These are phyloP conservation scores for Phytophthora foliorum DNA, from an alignment of 352 stramenopile species.

Conservation along the genomic window DNA sequence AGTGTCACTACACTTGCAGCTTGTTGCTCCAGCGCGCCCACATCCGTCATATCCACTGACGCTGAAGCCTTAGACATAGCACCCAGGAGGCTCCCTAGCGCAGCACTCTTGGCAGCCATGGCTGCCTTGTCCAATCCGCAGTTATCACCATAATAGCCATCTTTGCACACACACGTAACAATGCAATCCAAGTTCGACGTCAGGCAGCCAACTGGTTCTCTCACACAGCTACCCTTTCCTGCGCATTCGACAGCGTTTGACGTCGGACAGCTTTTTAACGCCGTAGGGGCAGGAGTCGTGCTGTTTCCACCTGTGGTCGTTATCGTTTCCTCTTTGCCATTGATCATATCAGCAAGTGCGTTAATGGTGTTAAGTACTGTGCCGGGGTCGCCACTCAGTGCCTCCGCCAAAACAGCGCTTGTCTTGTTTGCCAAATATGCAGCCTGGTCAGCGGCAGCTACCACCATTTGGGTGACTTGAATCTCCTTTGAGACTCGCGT, in stretches of 20 bases:
- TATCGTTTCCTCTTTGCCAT: constrained; percentile 52
- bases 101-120: constrained; percentile 62
- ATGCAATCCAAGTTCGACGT: constrained; percentile 62
- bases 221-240: constrained; percentile 58
- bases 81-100: constrained; percentile 58
- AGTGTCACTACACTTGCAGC: constrained; percentile 73
- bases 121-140: constrained; percentile 60
- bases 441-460: constrained; percentile 53
- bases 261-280: constrained; percentile 62
- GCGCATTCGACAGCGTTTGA: constrained; percentile 53
- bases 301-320: constrained; percentile 20
- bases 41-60: constrained; percentile 61
- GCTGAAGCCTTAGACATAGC: constrained; percentile 64
- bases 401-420: constrained; percentile 53
- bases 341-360: constrained; percentile 72
- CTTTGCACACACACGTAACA: constrained; percentile 58
- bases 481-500: constrained; percentile 65
- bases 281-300: constrained; percentile 33
- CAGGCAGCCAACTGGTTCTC: constrained; percentile 48
- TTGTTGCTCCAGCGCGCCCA: constrained; percentile 68
- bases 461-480: constrained; percentile 51
- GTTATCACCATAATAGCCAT: constrained; percentile 69
- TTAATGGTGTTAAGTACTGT: constrained; percentile 74
- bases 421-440: constrained; percentile 71
- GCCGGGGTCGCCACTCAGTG: constrained; percentile 61